A percentile compares a stretch with the other conserved stretches of the same genome.
Evolutionary conservation across 2,329 filamentous ascomycete species (phyloP).

Genomic region (Mycogone perniciosa): DNA sequence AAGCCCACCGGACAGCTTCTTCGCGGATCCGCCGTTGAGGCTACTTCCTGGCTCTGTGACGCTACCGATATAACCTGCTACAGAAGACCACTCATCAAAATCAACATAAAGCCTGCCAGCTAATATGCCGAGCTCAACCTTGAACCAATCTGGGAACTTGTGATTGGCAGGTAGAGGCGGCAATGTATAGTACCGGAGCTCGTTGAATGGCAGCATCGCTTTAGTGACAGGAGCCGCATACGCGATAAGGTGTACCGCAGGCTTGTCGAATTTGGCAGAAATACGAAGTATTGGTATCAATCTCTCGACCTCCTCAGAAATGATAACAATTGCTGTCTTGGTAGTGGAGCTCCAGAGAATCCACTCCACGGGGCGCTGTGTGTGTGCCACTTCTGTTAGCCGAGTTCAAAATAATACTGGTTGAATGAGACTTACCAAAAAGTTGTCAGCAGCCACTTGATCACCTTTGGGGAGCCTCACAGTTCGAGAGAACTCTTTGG

Average conservation of each 20-base stretch:
- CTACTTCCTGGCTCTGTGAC: neutral
- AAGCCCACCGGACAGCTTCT: too few relatives aligned
- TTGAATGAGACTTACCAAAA: slow-evolving; percentile 8
- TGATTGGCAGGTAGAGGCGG: slow-evolving; percentile 38
- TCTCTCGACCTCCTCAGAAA: slow-evolving; percentile 56
- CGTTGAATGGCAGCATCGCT: slow-evolving; percentile 54
- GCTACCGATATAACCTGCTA: slow-evolving; percentile 19
- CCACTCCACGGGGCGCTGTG: slow-evolving; percentile 50
- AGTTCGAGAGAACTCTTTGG: slow-evolving; percentile 18
- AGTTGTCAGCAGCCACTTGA: slow-evolving; percentile 1
- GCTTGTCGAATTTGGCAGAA: neutral
- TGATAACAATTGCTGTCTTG: slow-evolving; percentile 49
- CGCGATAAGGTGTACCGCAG: slow-evolving; percentile 39
- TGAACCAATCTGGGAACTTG: slow-evolving; percentile 45
- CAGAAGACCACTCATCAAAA: slow-evolving; percentile 36
- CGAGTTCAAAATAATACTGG: neutral
- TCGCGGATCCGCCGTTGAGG: too few relatives aligned
- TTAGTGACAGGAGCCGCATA: slow-evolving; percentile 57
- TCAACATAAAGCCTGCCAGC: slow-evolving; percentile 56
- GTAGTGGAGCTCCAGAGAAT: slow-evolving; percentile 47
- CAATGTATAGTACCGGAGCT: slow-evolving; percentile 44
- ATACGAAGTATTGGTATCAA: slow-evolving; percentile 41
- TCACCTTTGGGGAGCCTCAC: neutral
- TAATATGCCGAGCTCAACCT: slow-evolving; percentile 53
- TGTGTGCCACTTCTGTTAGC: neutral